Base-by-base conservation (phyloP, 345 rosid species). In the Hibiscus mutabilis region DNA sequence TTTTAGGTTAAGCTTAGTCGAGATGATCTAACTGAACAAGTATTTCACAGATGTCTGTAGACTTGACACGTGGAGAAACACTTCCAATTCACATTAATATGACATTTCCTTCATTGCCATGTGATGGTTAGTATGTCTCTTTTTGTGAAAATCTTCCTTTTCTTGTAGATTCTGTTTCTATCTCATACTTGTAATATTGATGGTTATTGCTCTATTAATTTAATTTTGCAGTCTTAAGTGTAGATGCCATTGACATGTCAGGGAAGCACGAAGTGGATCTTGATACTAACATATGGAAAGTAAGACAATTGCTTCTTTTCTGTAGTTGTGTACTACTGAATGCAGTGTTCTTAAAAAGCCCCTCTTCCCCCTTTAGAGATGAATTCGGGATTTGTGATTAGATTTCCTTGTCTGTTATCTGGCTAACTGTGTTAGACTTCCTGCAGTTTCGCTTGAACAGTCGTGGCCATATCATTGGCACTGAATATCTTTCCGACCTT, bases 231-330 rank as follows among this genome's bases (percentile, higher is more conserved):
- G 99, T 92, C 22, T 71, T 92, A 81, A 96, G 99, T 68, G 82
- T 96, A 67, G 99, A 96, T 81, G 99, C 99, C 71, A 92, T 92
- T 81, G 98, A 96, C 79, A 91, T 96, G 99, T 96, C 99, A 3
- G 99, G 99, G 72, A 96, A 92, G 84, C 99, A 96, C 80, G 98
- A 96, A 91, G 99, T 96, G 66, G 99, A 96, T 86, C 97, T 96
- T 10, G 96, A 92, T 78, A 96, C 98, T 66, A 92, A 85, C 79
- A 88, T 96, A 78, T 96, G 98, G 99, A 96, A 96, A 81, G 99
- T 96, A 84, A 78, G 81, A 61, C 16, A 24, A 22, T 57, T 63
- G 16, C 56, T 66, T 24, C 44, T 33, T 55, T 35, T 69, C 65
- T 21, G 59, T 14, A 14, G 21, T n/a, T 52, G 13, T 49, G 42